These are phyloP conservation scores for Inga laurina DNA, from an alignment of 306 rosid genomes.

Conservation along the genomic window DNA sequence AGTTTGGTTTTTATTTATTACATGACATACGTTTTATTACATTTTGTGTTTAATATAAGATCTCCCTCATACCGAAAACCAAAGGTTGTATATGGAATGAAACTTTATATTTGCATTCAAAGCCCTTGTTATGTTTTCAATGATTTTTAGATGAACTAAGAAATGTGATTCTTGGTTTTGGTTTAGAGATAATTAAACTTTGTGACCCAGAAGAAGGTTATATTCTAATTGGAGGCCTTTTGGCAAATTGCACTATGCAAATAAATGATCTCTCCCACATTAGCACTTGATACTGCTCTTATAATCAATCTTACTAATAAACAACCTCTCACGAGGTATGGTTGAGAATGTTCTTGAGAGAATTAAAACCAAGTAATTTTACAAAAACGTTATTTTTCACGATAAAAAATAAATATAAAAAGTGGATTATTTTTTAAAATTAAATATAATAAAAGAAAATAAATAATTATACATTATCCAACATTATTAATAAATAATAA, in stretches of 20 bases:
- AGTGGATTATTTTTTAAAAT: no score
- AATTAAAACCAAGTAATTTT: constrained; percentile 20
- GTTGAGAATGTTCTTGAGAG: constrained; percentile 59
- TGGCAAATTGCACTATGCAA: constrained; percentile 39
- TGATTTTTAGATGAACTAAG: constrained; percentile 3
- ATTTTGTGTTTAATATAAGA: no score
- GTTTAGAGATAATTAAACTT: constrained; percentile 40
- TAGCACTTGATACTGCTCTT: constrained; percentile 69
- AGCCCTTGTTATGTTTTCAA: neutral
- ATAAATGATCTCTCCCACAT: constrained; percentile 44
- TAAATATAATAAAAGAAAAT: no score
- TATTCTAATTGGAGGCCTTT: constrained; percentile 28
- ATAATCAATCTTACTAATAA: neutral
- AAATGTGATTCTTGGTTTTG: constrained; percentile 2
- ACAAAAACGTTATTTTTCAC: no score
- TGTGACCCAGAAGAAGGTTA: constrained; percentile 1
- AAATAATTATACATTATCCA: no score
- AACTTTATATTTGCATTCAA: constrained; percentile 6
- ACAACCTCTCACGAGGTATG: constrained; percentile 4
- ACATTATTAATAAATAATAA: no score
- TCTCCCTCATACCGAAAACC: no score
- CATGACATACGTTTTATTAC: no score
- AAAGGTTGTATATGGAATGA: no score
- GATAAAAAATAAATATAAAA: no score
- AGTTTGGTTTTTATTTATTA: no score